These are phyloP conservation scores for Diaporthe ampelina DNA, from an alignment of 2,329 filamentous ascomycete species.

Conservation along the genomic window DNA sequence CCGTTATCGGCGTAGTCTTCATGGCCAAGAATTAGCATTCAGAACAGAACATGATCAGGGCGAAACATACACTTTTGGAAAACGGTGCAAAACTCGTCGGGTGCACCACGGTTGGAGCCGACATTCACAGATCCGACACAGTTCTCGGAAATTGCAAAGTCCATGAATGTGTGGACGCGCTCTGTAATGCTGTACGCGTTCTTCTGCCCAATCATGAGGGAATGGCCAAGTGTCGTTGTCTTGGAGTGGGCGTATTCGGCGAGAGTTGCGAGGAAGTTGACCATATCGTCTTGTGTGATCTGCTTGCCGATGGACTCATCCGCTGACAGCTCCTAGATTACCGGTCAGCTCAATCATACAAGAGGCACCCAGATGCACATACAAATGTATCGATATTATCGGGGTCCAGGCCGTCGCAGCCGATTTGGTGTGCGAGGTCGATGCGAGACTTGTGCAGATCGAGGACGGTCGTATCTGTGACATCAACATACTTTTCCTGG, in stretches of 20 bases:
- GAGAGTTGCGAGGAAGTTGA: slow-evolving; percentile 31
- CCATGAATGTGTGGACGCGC: slow-evolving; percentile 31
- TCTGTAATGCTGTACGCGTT: slow-evolving; percentile 35
- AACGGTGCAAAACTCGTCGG: slow-evolving; percentile 33
- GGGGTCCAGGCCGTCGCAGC: slow-evolving; percentile 39
- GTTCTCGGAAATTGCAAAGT: slow-evolving; percentile 38
- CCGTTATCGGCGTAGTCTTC: slow-evolving; percentile 33
- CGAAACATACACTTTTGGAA: slow-evolving; percentile 28
- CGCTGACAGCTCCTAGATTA: slow-evolving; percentile 6
- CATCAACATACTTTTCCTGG: slow-evolving; percentile 38
- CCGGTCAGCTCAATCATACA: neutral
- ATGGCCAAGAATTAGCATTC: neutral
- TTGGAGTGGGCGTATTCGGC: slow-evolving; percentile 35
- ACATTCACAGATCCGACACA: slow-evolving; percentile 23
- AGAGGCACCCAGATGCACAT: neutral
- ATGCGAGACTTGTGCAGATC: slow-evolving; percentile 31
- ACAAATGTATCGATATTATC: slow-evolving; percentile 40
- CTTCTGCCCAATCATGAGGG: slow-evolving; percentile 41
- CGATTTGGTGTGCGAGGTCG: slow-evolving; percentile 38
- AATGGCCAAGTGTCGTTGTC: slow-evolving; percentile 29
- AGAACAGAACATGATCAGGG: neutral
- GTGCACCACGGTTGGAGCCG: slow-evolving; percentile 29
- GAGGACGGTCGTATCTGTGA: slow-evolving; percentile 23
- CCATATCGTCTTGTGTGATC: slow-evolving; percentile 39
- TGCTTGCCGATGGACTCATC: slow-evolving; percentile 38